phyloP scores from a whole-genome alignment of 176 grass and related monocot species.

The Oryza meyeriana region DNA sequence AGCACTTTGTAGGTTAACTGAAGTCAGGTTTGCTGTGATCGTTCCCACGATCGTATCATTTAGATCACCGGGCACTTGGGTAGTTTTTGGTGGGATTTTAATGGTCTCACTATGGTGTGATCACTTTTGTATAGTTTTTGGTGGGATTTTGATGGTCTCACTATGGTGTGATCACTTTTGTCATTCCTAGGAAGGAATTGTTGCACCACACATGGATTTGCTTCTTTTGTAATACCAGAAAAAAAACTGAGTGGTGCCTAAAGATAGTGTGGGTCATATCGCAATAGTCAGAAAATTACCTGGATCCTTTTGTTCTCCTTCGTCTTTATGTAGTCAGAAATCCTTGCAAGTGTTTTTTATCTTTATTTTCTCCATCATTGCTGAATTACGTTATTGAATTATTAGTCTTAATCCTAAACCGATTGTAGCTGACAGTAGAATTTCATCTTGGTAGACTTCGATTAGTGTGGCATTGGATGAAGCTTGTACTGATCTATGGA shows the following conservation, averaged over 20 bases:
- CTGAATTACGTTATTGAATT: not conserved
- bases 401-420: slow-evolving; percentile 13
- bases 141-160: not conserved
- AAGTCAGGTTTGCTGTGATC: not conserved
- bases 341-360: not conserved
- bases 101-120: not conserved
- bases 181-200: not conserved
- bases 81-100: not conserved
- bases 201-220: not conserved
- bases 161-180: not conserved
- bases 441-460: slow-evolving; percentile 22
- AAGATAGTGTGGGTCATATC: not conserved
- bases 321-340: not conserved
- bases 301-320: not conserved
- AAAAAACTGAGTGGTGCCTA: not conserved
- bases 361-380: not conserved
- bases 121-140: no score
- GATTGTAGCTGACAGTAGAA: slow-evolving; percentile 17
- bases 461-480: slow-evolving; percentile 47
- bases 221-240: not conserved
- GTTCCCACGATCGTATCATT: not conserved
- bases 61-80: not conserved
- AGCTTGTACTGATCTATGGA: slow-evolving; percentile 65
- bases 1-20: not conserved
- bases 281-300: not conserved